Percentiles rank a stretch among this genome's conserved stretches.
phyloP scores from a whole-genome alignment of 345 rosid genomes.

The Salix brachista region DNA sequence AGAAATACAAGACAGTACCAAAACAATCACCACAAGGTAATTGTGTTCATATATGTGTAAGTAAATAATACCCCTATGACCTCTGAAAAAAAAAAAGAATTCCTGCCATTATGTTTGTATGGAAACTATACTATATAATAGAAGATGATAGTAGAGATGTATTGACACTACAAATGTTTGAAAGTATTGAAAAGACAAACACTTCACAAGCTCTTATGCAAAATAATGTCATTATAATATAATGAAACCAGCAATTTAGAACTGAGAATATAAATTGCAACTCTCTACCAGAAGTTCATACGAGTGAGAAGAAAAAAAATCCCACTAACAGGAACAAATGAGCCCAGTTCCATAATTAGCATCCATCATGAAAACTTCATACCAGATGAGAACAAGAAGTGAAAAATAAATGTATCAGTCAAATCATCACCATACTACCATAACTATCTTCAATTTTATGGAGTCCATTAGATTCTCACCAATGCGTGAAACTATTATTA shows the following conservation, averaged over 20 bases:
- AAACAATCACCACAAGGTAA: neutral
- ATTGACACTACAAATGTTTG: neutral
- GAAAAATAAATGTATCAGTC: neutral
- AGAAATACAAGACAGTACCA: neutral
- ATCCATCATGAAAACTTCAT: neutral
- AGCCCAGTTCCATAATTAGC: neutral
- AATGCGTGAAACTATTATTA: neutral
- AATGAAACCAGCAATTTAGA: neutral
- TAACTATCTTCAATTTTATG: neutral
- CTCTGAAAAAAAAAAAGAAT: neutral
- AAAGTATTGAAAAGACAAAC: neutral
- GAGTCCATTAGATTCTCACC: neutral
- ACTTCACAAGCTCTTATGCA: neutral
- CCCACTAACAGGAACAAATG: neutral
- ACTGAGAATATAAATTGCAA: neutral
- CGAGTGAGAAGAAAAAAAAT: neutral
- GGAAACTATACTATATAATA: neutral
- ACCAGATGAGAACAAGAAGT: neutral
- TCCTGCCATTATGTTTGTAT: neutral
- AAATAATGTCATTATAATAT: neutral
- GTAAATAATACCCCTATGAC: neutral
- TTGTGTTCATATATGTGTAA: neutral
- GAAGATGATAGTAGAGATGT: neutral
- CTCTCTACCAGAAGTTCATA: neutral
- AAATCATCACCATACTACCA: neutral